Base-by-base conservation (phyloP, 345 rosid genomes). In the Noccaea caerulescens region DNA sequence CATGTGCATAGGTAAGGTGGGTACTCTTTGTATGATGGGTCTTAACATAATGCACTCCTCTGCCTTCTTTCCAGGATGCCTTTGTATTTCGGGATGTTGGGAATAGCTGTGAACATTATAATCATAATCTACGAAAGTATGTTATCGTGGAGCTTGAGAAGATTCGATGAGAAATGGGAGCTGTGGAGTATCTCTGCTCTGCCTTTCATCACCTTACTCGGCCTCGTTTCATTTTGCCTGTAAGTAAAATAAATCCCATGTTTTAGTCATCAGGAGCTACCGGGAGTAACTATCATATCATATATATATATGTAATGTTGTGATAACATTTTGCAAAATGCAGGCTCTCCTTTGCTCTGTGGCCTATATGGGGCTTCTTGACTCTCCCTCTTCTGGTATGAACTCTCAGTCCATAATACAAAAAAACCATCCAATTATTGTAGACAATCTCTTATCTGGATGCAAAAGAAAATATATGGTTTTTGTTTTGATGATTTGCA, bases 311-410 rank as follows among this genome's bases (percentile, higher is more conserved):
- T 49, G 34, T 30, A 62, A 38, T 27, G 20, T 70, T 70, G 9
- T 59, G 59, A 58, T 3, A 10, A 65, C 0, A 72, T 47, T 32
- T 57, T 55, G 69, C 32, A 51, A 63, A 63, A 69, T 41, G 71
- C 82, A 93, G 98, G 82, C 77, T 93, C 38, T 80, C 87, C 39
- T 86, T 82, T 76, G 87, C 98, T 68, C 56, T 93, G 63, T 93
- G 97, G 97, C 98, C 98, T 34, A 86, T 93, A 62, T 93, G 97
- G 96, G 82, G 98, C 42, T 85, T 93, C 82, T 80, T 93, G 88
- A 85, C 97, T 72, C 84, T 93, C 64, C 98, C 98, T 68, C 97
- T 93, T 72, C 86, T 93, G 93, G 98, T 93, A 87, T 72, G 37
- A 43, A 10, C 18, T 25, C 44, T 58, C 33, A 64, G 13, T 41